Percentiles rank a stretch among this genome's conserved stretches.
Evolutionary conservation across 441 rosid genomes (phyloP).

Genomic region (Francoa sonchifolia): DNA sequence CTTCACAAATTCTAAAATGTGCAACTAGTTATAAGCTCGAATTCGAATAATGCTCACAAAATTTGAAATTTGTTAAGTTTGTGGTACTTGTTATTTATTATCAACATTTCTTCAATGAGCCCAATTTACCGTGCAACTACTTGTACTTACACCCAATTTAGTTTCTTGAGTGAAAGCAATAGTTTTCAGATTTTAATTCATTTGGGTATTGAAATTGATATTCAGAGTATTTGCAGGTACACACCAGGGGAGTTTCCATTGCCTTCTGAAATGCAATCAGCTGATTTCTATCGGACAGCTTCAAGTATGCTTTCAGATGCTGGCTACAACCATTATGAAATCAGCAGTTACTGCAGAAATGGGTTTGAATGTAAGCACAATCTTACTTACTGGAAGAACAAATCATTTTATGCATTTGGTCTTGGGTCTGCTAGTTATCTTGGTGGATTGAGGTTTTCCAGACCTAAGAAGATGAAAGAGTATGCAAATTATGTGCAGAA

Average conservation of each 20-base stretch:
- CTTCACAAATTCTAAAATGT: too few relatives aligned
- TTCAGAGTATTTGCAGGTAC: constrained; percentile 41
- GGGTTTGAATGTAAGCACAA: constrained; percentile 77
- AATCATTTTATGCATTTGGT: constrained; percentile 78
- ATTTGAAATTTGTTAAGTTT: too few relatives aligned
- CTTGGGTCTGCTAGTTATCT: constrained; percentile 86
- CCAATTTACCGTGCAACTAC: too few relatives aligned
- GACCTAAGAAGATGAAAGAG: constrained; percentile 70
- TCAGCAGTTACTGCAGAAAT: constrained; percentile 59
- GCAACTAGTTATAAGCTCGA: too few relatives aligned
- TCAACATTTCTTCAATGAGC: too few relatives aligned
- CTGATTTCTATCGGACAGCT: constrained; percentile 65
- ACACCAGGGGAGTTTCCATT: constrained; percentile 75
- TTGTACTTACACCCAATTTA: too few relatives aligned
- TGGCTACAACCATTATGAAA: constrained; percentile 71
- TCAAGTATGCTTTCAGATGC: constrained; percentile 50
- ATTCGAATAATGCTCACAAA: too few relatives aligned
- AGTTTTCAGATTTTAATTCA: constrained; percentile 4
- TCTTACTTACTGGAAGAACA: constrained; percentile 72
- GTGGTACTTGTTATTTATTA: too few relatives aligned
- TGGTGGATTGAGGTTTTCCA: constrained; percentile 75
- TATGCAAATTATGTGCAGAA: constrained; percentile 47
- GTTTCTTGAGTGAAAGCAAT: neutral
- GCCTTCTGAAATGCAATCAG: constrained; percentile 71
- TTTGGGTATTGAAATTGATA: neutral